These are phyloP conservation scores for Vicia sativa DNA, from an alignment of 306 rosid species.

Conservation along the genomic window DNA sequence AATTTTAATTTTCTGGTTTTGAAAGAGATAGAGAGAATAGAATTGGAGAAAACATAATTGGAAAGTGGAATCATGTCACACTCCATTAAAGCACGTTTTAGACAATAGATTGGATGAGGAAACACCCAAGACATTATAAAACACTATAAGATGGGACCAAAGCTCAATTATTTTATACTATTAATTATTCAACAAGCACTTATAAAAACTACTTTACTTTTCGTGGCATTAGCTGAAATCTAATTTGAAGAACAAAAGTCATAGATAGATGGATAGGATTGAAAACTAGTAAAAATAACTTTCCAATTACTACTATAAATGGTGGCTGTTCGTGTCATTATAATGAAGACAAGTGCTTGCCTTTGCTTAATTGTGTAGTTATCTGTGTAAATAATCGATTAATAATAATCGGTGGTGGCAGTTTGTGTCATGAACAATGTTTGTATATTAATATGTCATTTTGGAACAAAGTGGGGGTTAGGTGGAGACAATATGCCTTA, in stretches of 20 bases:
- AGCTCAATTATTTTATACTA: no score
- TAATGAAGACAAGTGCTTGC: constrained; percentile 39
- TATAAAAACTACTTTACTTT: neutral
- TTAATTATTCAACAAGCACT: constrained; percentile 17
- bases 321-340: constrained; percentile 39
- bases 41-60: constrained; percentile 16
- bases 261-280: constrained; percentile 3
- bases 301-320: constrained; percentile 34
- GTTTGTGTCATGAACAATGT: constrained; percentile 31
- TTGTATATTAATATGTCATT: no score
- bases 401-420: constrained; percentile 1
- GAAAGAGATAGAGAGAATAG: neutral
- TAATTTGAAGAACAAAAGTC: constrained; percentile 16
- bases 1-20: neutral
- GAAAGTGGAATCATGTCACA: constrained; percentile 32
- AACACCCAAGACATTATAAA: neutral
- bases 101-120: no score
- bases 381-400: constrained; percentile 3
- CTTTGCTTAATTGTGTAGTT: neutral
- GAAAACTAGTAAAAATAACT: constrained; percentile 23
- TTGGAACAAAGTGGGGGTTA: no score
- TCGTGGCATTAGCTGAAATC: constrained; percentile 36
- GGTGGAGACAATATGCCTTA: no score
- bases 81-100: constrained; percentile 29
- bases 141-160: no score